Evolutionary conservation across 1,139 yeast genomes (phyloP).

Genomic region (Suhomyces chickasaworum): DNA sequence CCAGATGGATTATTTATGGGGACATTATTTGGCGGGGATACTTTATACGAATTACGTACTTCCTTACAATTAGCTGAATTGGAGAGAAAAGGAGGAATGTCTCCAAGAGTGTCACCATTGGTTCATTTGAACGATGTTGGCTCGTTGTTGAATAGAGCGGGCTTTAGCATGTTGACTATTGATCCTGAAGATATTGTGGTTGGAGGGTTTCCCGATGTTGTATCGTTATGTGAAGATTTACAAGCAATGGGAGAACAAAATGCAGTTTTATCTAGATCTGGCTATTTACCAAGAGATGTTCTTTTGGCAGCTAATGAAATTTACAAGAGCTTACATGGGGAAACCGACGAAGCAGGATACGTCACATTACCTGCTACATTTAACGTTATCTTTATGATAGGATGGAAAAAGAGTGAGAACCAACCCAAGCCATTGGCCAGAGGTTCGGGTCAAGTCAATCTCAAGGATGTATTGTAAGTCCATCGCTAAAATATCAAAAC

Average conservation of each 20-base stretch:
- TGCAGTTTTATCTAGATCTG: slow-evolving; percentile 61
- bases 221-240: slow-evolving; percentile 67
- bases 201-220: slow-evolving; percentile 73
- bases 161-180: slow-evolving; percentile 76
- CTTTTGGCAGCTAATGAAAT: slow-evolving; percentile 76
- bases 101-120: slow-evolving; percentile 80
- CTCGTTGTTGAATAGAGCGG: slow-evolving; percentile 68
- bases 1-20: slow-evolving; percentile 87
- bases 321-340: slow-evolving; percentile 72
- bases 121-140: slow-evolving; percentile 82
- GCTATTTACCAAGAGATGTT: slow-evolving; percentile 61
- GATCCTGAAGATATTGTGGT: slow-evolving; percentile 85
- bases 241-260: slow-evolving; percentile 87
- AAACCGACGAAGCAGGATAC: slow-evolving; percentile 47
- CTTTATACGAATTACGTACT: slow-evolving; percentile 77
- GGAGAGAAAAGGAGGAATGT: slow-evolving; percentile 76
- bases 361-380: slow-evolving; percentile 63
- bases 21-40: slow-evolving; percentile 83
- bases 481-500: too few relatives aligned
- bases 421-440: slow-evolving; percentile 76
- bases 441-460: slow-evolving; percentile 67
- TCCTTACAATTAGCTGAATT: slow-evolving; percentile 79
- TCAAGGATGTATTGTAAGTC: slow-evolving; percentile 62
- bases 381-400: slow-evolving; percentile 78
- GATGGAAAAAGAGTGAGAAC: slow-evolving; percentile 75